Evolutionary conservation across 495 filamentous ascomycete species (phyloP), one percentile per base, ranked within the genome.

Genomic region (Sporormia fimetaria): DNA sequence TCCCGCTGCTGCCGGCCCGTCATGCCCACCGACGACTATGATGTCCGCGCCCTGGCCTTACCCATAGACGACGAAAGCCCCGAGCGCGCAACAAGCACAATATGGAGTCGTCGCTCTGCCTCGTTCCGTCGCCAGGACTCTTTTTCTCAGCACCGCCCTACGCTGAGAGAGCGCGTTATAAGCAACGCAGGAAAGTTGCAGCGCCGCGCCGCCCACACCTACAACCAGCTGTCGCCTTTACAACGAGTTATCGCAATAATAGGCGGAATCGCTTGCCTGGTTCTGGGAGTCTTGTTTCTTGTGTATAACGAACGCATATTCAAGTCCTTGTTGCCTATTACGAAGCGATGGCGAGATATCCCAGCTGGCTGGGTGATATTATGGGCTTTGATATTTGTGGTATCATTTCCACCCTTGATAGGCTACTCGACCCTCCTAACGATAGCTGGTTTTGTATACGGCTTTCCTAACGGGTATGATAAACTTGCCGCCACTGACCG

Each of bases 341-440:
- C 86, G 2, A 63, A 74, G 49, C 66, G 70, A 47, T 93, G 85
- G 85, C 74, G 81, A 46, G 67, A 71, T 6, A 59, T 81, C 0
- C 59, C 57, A 16, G 70, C 69, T 34, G 90, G 81, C 8, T 94
- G 83, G 73, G 62, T 85, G 33, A 70, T 94, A 15, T 63, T 94
- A 16, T 95, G 84, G 76, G 54, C 74, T 1, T 61, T 85, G 54
- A 81, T 78, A 14, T 88, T 87, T 55, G 59, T 74, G 22, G 76
- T 80, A 6, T 84, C 80, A 0, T 94, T 98, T 59, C 90, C 90
- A 2, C 90, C 90, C 2, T 56, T 94, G 44, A 81, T 98, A 52
- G 90, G 90, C 6, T 95, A 93, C 66, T 82, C 79, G 20, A 83
- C 82, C 0, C 76, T 78, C 43, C 70, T 92, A n/a, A 94, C 86